A percentile compares a stretch with the other conserved stretches of the same genome.
phyloP scores from a whole-genome alignment of 2,329 filamentous ascomycete species.

The Stagonosporopsis vannaccii region DNA sequence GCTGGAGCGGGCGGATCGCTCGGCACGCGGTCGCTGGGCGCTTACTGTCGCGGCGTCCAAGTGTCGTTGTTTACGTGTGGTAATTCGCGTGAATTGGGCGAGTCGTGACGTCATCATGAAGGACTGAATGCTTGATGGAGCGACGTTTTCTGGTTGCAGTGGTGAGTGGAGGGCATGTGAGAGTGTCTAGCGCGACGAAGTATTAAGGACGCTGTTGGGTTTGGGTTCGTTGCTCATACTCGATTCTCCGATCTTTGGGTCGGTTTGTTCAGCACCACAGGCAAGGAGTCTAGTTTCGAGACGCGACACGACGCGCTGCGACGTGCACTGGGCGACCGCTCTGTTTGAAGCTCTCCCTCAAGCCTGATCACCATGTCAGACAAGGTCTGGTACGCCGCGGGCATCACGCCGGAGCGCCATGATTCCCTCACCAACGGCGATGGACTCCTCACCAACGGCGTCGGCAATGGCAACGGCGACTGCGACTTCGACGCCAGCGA shows the following conservation, averaged over 20 bases:
- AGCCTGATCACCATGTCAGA: background rate
- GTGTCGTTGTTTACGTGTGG: background rate
- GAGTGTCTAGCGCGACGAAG: too few species aligned
- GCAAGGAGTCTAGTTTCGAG: too few species aligned
- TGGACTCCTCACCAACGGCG: constrained; percentile 3
- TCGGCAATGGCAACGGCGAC: constrained; percentile 1
- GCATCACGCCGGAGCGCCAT: background rate
- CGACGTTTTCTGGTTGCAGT: background rate
- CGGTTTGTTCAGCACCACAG: too few species aligned
- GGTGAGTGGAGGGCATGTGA: background rate
- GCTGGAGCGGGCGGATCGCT: background rate
- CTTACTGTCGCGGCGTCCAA: background rate
- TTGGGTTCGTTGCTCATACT: too few species aligned
- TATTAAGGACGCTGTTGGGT: too few species aligned
- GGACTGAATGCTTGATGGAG: background rate
- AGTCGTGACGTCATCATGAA: constrained; percentile 20
- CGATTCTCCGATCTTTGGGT: too few species aligned
- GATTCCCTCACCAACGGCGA: constrained; percentile 2
- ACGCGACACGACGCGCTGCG: too few species aligned
- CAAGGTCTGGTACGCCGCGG: constrained; percentile 10
- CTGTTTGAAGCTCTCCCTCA: background rate
- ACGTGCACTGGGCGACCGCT: too few species aligned
- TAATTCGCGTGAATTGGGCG: background rate
- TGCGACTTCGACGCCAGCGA: constrained; percentile 2
- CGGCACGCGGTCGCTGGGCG: background rate